Percentiles rank a stretch among this genome's conserved stretches.
Evolutionary conservation across 2,329 filamentous ascomycete species (phyloP).

Genomic region (Beauveria bassiana): DNA sequence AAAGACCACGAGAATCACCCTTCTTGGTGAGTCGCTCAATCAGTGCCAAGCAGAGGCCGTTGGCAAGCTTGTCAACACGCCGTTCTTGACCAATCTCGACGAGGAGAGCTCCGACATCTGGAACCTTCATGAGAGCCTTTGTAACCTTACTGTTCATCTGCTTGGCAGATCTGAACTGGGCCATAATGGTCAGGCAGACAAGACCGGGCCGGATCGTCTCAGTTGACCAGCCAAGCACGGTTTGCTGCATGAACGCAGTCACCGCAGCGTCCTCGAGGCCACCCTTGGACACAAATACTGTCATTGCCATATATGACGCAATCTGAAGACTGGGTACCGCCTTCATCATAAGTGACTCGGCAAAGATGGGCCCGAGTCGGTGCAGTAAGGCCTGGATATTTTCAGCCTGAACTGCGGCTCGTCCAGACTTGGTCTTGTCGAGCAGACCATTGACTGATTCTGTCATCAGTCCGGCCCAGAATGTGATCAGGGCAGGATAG

Average conservation of each 20-base stretch:
- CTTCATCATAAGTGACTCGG: constrained; percentile 68
- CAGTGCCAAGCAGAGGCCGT: constrained; percentile 61
- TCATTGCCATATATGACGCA: constrained; percentile 84
- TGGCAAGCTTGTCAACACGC: constrained; percentile 61
- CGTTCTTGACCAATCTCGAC: constrained; percentile 56
- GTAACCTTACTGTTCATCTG: constrained; percentile 63
- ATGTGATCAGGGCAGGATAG: constrained; percentile 70
- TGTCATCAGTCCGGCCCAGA: constrained; percentile 84
- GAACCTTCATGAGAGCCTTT: constrained; percentile 58
- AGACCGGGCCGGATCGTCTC: constrained; percentile 68
- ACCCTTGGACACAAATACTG: constrained; percentile 78
- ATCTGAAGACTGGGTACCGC: constrained; percentile 72
- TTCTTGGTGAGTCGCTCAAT: constrained; percentile 55
- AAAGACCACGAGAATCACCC: constrained; percentile 48
- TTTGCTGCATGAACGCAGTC: constrained; percentile 83
- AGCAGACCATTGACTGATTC: constrained; percentile 80
- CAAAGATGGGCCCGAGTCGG: constrained; percentile 59
- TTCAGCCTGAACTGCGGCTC: constrained; percentile 66
- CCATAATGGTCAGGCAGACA: constrained; percentile 72
- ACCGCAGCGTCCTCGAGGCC: constrained; percentile 70
- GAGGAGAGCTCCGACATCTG: constrained; percentile 52
- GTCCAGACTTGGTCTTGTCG: constrained; percentile 67
- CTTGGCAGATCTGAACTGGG: constrained; percentile 66
- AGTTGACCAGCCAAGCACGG: constrained; percentile 66
- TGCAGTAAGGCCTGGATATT: constrained; percentile 73